Evolutionary conservation across 345 rosid species (phyloP).

Genomic region (Erodium maritimum): DNA sequence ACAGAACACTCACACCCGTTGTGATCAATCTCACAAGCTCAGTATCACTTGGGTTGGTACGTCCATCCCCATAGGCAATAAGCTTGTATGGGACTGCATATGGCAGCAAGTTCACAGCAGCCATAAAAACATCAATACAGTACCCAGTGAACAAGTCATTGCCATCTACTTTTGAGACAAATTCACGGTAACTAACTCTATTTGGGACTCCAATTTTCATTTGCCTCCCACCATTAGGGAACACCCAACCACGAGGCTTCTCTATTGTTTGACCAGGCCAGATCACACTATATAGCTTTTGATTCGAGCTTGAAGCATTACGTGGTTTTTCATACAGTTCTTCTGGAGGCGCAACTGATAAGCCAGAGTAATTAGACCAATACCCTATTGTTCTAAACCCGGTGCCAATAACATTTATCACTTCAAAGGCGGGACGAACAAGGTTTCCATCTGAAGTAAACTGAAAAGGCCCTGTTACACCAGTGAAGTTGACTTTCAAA

Average conservation of each 20-base stretch:
- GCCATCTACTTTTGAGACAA: slow-evolving; percentile 33
- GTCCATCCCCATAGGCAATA: slow-evolving; percentile 49
- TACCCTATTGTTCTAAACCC: slow-evolving; percentile 60
- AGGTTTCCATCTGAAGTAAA: slow-evolving; percentile 45
- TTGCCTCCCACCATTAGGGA: slow-evolving; percentile 62
- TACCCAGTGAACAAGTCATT: slow-evolving; percentile 50
- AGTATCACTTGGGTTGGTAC: slow-evolving; percentile 36
- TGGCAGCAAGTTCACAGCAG: slow-evolving; percentile 65
- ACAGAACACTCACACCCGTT: slow-evolving; percentile 38
- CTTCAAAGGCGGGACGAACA: slow-evolving; percentile 55
- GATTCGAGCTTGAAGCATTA: slow-evolving; percentile 31
- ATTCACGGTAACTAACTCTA: slow-evolving; percentile 47
- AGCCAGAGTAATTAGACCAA: slow-evolving; percentile 60
- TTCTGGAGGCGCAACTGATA: slow-evolving; percentile 44
- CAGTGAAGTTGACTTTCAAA: slow-evolving; percentile 36
- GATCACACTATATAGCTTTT: slow-evolving; percentile 29
- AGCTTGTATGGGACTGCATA: slow-evolving; percentile 75
- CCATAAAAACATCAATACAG: slow-evolving; percentile 79
- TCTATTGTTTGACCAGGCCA: slow-evolving; percentile 63
- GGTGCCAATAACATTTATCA: slow-evolving; percentile 64
- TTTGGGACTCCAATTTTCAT: slow-evolving; percentile 69
- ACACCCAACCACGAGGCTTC: slow-evolving; percentile 88
- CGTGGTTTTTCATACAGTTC: slow-evolving; percentile 21
- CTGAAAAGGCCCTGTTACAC: slow-evolving; percentile 53
- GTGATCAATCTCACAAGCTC: slow-evolving; percentile 51